Evolutionary conservation across 345 rosid genomes (phyloP).

Genomic region (Tarenaya hassleriana): DNA sequence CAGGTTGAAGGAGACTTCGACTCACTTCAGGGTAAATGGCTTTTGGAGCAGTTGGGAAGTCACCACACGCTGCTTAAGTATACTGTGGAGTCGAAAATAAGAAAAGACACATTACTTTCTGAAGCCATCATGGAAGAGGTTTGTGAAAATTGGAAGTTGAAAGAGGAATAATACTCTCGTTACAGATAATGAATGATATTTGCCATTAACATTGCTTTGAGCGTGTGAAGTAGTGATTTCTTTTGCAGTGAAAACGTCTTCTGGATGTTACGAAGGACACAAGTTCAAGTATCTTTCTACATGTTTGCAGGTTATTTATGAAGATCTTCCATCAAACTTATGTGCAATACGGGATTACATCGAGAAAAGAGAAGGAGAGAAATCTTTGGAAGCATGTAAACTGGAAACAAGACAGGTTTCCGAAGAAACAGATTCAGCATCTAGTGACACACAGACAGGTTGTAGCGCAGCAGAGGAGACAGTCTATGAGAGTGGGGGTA

Average conservation of each 20-base stretch:
- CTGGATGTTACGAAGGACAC: no score
- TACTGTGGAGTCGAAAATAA: slow-evolving; percentile 85
- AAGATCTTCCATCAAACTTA: slow-evolving; percentile 93
- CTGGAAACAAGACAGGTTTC: slow-evolving; percentile 24
- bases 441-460: slow-evolving; percentile 22
- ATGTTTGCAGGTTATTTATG: slow-evolving; percentile 68
- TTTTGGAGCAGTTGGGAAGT: slow-evolving; percentile 79
- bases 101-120: slow-evolving; percentile 74
- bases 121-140: slow-evolving; percentile 99
- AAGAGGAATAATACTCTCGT: no score
- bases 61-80: slow-evolving; percentile 90
- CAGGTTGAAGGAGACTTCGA: slow-evolving; percentile 96
- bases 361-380: slow-evolving; percentile 43
- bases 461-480: slow-evolving; percentile 12
- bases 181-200: no score
- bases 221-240: no score
- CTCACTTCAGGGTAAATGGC: slow-evolving; percentile 90
- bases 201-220: no score
- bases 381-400: slow-evolving; percentile 37
- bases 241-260: no score
- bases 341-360: slow-evolving; percentile 88
- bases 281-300: slow-evolving; percentile 3
- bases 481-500: slow-evolving; percentile 3
- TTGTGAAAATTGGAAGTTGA: background rate
- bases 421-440: slow-evolving; percentile 32